A percentile compares a stretch with the other conserved stretches of the same genome.
Evolutionary conservation across 2,329 filamentous ascomycete species (phyloP).

Genomic region (Ambrosiella xylebori): DNA sequence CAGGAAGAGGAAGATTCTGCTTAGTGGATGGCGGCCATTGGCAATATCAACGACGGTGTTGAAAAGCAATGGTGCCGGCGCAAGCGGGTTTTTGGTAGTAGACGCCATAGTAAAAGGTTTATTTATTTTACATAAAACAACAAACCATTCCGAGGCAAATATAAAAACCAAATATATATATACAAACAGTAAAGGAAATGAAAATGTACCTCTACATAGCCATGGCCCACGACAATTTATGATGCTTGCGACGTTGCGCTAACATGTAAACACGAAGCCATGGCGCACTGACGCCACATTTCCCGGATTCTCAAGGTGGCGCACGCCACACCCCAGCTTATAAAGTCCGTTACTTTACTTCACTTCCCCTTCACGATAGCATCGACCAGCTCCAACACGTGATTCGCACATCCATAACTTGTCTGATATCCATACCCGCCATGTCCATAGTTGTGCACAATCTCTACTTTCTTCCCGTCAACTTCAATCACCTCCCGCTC

Average conservation of each 20-base stretch:
- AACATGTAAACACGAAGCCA: neutral
- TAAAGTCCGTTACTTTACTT: neutral
- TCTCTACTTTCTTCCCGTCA: conserved; percentile 43
- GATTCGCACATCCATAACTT: conserved; percentile 53
- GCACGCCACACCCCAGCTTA: neutral
- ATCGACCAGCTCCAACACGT: conserved; percentile 48
- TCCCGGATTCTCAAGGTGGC: neutral
- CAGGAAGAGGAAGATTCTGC: conserved; percentile 35
- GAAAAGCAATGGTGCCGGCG: conserved; percentile 11
- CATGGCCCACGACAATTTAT: neutral
- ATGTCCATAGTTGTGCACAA: conserved; percentile 74
- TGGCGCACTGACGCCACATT: neutral
- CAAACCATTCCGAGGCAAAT: neutral
- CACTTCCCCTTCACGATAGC: conserved; percentile 27
- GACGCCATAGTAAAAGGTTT: neutral
- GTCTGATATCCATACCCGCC: conserved; percentile 60
- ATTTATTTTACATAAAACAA: neutral
- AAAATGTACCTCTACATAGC: neutral
- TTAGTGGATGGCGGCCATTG: conserved; percentile 32
- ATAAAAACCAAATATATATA: neutral
- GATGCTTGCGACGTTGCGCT: neutral
- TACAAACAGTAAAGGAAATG: neutral
- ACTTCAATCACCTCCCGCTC: conserved; percentile 41
- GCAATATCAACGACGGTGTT: conserved; percentile 24
- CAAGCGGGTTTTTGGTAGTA: neutral